Base-by-base conservation (phyloP, 345 rosid genomes). In the Dovyalis caffra region DNA sequence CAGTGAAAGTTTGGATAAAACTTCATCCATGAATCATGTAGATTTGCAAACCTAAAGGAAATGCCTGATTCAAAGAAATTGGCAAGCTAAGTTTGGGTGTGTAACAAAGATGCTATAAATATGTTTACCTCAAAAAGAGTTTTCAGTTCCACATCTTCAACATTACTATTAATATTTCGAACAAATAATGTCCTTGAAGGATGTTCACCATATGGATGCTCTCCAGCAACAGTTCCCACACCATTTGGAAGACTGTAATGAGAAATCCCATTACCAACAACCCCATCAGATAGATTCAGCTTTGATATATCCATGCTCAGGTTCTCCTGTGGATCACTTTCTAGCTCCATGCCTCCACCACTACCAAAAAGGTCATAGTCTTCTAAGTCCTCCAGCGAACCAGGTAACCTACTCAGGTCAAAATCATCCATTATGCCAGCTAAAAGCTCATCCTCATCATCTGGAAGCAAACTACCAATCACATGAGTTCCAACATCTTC, bases 161-260 rank as follows among this genome's bases (percentile, higher is more conserved):
- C 89, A 67, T 87, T 89, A 47, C 96, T 89, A 58, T 91, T 89
- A 51, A 91, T 91, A 74, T 91, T 91, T 51, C 93, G 81, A 77
- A 91, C 96, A 83, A 91, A 91, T 62, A 91, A 74, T 25, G 96
- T 91, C 82, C 96, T 88, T 8, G 93, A 91, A 64, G 96, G 96
- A 81, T 89, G 96, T 83, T 89, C 96, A 2, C 93, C 96, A 70
- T 83, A 87, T 2, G 96, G 96, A 81, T 91, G 93, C 56, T 91
- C 96, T 21, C 93, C 92, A 75, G 88, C 88, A n/a, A 91, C 72
- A 32, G 90, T 75, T 77, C 92, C 93, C 66, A 47, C 85, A 71
- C 88, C 88, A 78, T 87, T 91, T 63, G 87, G 60, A 78, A 89
- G 79, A 69, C 76, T 60, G 63, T 78, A 88, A 5, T 76, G 92